Base-by-base conservation (phyloP, 495 filamentous ascomycete genomes). In the Neurospora africana region DNA sequence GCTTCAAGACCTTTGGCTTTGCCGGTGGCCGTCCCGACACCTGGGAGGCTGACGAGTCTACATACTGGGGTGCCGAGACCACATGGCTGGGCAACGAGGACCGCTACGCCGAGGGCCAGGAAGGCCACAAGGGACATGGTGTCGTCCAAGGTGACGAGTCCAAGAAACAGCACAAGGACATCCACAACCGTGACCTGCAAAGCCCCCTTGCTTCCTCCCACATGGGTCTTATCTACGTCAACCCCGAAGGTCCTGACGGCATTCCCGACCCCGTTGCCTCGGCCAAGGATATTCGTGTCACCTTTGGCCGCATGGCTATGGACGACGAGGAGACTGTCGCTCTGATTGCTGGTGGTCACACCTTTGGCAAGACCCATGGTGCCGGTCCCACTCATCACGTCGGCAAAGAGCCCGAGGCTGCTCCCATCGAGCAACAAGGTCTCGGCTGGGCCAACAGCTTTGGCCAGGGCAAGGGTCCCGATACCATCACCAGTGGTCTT, bases 201-300 rank as follows among this genome's bases (percentile, higher is more conserved):
- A 76, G 83, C 73, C 90, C 90, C 2, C 80, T 92, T 21, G 90
- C 84, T 30, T 89, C 89, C 38, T 83, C 86, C 38, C 87, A 90
- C 78, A 92, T 91, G 90, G 90, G 90, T 73, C 79, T 92, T 77
- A 91, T 92, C 82, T 92, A 92, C 77, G 89, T 92, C 68, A 92
- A 92, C 81, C 90, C 90, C 9, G 89, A 92, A 79, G 90, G 90
- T 15, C 90, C 90, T n/a, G 87, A 92, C 75, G 88, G 87, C 75
- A 85, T 83, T 21, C 89, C 89, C 36, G 90, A 92, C 78, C 88
- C 89, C 38, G 78, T 90, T 43, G 88, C 88, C n/a, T 84, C 90
- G 0, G 90, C 86, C 70, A 78, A 83, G 37, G 90, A 92, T 78
- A 92, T 92, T 76, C 90, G 90, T 71, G 82, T 82, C 71, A 91